Base-by-base conservation (phyloP, 768 basidiomycete genomes). In the Suillus bovinus region DNA sequence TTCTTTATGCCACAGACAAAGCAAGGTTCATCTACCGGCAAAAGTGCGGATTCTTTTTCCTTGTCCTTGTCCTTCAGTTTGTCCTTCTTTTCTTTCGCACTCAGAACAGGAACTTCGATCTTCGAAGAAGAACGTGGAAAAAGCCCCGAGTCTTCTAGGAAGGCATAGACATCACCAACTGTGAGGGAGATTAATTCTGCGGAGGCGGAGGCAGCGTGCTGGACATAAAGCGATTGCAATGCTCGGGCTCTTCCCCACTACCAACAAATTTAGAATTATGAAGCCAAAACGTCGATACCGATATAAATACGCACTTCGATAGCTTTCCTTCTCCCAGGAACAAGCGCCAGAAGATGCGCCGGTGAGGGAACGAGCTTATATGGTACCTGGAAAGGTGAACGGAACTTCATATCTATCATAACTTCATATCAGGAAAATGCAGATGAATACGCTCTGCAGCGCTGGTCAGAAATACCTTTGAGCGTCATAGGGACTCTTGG, bases 231-330 rank as follows among this genome's bases (percentile, higher is more conserved):
- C 9, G 69, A 68, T 27, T 73, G 74, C 16, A 83, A 64, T 22
- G 76, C 74, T n/a, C 75, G 75, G 36, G 82, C 80, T 6, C 82
- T 77, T 17, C 70, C 76, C 81, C 80, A 81, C 82, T 84, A 56
- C 65, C 36, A 41, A 10, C 11, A 34, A 5, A 10, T 24, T 57
- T 69, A 42, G 67, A 58, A 27, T 63, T 9, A 27, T 34, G 17
- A 31, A 11, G 20, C 17, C 47, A 14, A 36, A 27, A 11, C 59
- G 50, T n/a, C 41, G 29, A n/a, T 34, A 33, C 20, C 13, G 6
- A 31, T 2, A 44, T 11, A 27, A 17, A 11, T 55, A 67, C 79
- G 41, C 34, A 82, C 82, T 74, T 83, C 82, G 4, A 84, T 74
- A 1, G 82, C 81, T 66, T 83, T 83, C 47, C 80, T 75, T 46